Evolutionary conservation across 2,329 filamentous ascomycete genomes (phyloP).

Genomic region (Albophoma yamanashiensis): DNA sequence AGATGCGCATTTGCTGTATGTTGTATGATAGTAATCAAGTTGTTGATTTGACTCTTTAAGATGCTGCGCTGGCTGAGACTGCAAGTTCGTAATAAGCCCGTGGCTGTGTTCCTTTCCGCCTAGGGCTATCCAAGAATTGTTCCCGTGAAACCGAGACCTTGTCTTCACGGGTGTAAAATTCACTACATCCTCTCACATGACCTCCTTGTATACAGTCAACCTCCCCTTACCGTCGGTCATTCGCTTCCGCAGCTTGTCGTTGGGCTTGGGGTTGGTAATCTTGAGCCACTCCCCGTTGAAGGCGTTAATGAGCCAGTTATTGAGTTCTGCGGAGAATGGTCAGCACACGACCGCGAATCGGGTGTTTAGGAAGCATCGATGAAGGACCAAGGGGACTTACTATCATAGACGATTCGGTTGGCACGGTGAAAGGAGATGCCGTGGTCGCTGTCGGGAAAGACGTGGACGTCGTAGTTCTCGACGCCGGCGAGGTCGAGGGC

Average conservation of each 20-base stretch:
- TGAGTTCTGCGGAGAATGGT: conserved; percentile 46
- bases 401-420: conserved; percentile 83
- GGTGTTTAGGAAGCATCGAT: not conserved
- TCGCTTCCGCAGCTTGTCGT: conserved; percentile 10
- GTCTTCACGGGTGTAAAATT: no score
- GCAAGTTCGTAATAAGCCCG: not conserved
- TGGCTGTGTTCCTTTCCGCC: not conserved
- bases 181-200: not conserved
- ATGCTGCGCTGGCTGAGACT: not conserved
- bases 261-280: conserved; percentile 38
- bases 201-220: not conserved
- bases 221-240: not conserved
- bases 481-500: conserved; percentile 70
- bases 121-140: not conserved
- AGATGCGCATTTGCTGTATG: not conserved
- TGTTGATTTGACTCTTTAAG: not conserved
- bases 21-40: conserved; percentile 9
- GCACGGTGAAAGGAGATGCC: conserved; percentile 92
- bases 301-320: conserved; percentile 89
- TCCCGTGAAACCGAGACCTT: not conserved
- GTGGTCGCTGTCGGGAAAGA: conserved; percentile 95
- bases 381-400: conserved; percentile 39
- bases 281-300: conserved; percentile 94
- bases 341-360: not conserved
- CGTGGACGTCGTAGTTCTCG: conserved; percentile 92